phyloP scores from a whole-genome alignment of 2,329 filamentous ascomycete genomes.

The Fusarium stilboides region DNA sequence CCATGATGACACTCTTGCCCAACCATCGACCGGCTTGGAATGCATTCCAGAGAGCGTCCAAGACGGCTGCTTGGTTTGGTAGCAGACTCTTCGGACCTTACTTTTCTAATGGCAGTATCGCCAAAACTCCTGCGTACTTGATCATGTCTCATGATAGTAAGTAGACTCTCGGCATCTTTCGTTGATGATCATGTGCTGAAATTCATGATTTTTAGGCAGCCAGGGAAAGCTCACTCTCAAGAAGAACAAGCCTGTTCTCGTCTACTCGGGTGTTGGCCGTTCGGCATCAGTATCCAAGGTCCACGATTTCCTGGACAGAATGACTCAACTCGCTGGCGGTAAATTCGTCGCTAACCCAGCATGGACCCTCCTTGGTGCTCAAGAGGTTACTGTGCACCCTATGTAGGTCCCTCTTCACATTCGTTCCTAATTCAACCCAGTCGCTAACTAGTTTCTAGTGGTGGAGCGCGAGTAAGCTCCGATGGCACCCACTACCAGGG shows the following conservation, averaged over 20 bases:
- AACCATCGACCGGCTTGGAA: constrained; percentile 54
- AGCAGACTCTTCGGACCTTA: constrained; percentile 74
- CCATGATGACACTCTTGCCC: constrained; percentile 63
- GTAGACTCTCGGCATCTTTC: constrained; percentile 8
- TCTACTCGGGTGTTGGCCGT: constrained; percentile 72
- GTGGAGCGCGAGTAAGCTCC: constrained; percentile 73
- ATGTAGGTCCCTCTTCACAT: constrained; percentile 45
- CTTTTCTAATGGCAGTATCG: constrained; percentile 67
- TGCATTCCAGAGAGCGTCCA: constrained; percentile 11
- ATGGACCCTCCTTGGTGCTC: constrained; percentile 67
- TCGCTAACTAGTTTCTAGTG: constrained; percentile 39
- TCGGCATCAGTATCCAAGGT: constrained; percentile 69
- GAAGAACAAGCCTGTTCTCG: constrained; percentile 71
- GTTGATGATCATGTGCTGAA: background rate
- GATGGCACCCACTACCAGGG: constrained; percentile 71
- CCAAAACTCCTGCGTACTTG: constrained; percentile 74
- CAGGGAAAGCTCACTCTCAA: constrained; percentile 73
- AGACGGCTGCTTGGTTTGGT: constrained; percentile 50
- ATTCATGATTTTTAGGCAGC: constrained; percentile 57
- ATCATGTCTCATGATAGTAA: constrained; percentile 77
- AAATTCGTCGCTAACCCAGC: constrained; percentile 73
- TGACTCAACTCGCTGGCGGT: constrained; percentile 72
- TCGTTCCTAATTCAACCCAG: background rate
- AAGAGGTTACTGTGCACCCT: constrained; percentile 76
- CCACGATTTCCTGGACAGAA: constrained; percentile 66